Conservation (phyloP, 208 protist species). For the Angomonas ambiguus region DNA sequence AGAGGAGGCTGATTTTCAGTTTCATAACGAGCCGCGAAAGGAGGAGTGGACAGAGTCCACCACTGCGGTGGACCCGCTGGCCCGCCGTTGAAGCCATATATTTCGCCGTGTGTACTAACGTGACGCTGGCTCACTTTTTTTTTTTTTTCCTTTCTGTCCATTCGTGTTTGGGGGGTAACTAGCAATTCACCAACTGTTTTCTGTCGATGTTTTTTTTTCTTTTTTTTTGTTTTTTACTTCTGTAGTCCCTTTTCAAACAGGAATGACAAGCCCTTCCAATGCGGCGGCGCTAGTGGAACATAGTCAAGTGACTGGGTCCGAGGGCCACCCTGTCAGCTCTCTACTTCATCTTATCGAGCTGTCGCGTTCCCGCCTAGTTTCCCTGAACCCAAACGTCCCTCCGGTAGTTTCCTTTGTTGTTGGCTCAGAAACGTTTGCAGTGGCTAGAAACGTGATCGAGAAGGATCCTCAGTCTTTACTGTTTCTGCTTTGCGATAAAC, state of each 20-base stretch:
- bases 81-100: not conserved
- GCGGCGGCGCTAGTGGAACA: not conserved
- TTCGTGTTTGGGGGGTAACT: not conserved
- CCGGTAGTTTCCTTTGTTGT: conserved; percentile 47
- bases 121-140: not conserved
- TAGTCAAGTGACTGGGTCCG: not conserved
- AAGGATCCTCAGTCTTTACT: conserved; percentile 66
- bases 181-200: too few species aligned
- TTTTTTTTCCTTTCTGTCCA: conserved; percentile 4
- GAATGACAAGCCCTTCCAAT: not conserved
- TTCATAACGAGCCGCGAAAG: conserved; percentile 2
- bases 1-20: conserved; percentile 15
- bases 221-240: not conserved
- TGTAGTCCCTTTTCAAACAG: not conserved
- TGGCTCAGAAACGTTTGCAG: conserved; percentile 33
- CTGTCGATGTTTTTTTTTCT: not conserved
- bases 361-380: not conserved
- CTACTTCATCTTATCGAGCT: not conserved
- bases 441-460: conserved; percentile 27
- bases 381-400: conserved; percentile 34
- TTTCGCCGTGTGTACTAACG: not conserved
- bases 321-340: not conserved
- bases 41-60: not conserved
- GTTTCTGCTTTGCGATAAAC: conserved; percentile 34
- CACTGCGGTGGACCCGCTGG: not conserved